Evolutionary conservation across 331 rosid genomes (phyloP), one percentile per base, ranked within the genome.

Genomic region (Quercus tomentella): DNA sequence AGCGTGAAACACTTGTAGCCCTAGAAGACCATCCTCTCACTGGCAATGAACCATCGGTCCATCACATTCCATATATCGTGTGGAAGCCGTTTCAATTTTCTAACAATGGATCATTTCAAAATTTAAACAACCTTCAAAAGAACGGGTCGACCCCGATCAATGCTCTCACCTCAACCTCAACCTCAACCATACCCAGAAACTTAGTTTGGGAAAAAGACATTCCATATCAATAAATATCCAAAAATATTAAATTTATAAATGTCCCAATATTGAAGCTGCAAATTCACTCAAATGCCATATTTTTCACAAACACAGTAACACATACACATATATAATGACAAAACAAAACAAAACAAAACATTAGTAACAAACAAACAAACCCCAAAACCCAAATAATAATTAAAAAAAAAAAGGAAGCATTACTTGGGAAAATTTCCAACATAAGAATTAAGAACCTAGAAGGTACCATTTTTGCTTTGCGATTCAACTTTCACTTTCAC

Each of bases 391-490:
- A 33, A 66, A 31, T 30, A 6, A 7, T 17, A 26, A 70, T 41
- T 43, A 6, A 71, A 71, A 20, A 17, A 17, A 1, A 5, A 4
- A 0, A 25, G 22, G 5, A 33, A 18, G 4, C 54, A 57, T 22
- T 57, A 11, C 11, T n/a, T 20, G 51, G 23, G 14, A 33, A 65
- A 30, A 66, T 51, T 67, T 67, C 15, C 17, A 33, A 33, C 25
- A 7, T 31, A 31, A 31, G 45, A 67, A 18, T 31, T 21, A 28
- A 67, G 72, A 67, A 41, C 0, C 12, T 3, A 49, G 15, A 55
- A 56, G 72, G 22, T 69, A 80, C 85, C 87, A 84, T 84, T 77
- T 84, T 58, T 12, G 54, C 37, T 35, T 22, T 41, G 43, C 37
- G 45, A 30, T 25, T 52, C 30, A 56, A 49, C 73, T 52, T 23